These are phyloP conservation scores for Botrytis sinoallii DNA, from an alignment of 2,329 filamentous ascomycete species.

Conservation along the genomic window DNA sequence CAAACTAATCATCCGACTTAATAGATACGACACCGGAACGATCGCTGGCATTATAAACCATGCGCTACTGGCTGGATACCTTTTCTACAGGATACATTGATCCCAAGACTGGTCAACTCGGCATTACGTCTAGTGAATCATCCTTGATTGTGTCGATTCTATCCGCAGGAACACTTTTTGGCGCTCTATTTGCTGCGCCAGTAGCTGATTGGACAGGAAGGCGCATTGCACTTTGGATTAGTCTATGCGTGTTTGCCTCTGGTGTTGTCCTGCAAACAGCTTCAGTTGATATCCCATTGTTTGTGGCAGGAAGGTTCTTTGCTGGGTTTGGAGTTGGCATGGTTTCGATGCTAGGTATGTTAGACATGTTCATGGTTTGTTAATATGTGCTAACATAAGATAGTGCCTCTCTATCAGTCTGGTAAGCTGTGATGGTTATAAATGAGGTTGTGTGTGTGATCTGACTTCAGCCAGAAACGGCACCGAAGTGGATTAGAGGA, in stretches of 20 bases:
- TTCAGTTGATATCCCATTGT: conserved; percentile 58
- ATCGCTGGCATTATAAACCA: conserved; percentile 56
- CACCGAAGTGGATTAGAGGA: conserved; percentile 18
- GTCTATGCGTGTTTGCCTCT: conserved; percentile 62
- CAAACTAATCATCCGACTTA: neutral
- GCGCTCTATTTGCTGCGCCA: conserved; percentile 42
- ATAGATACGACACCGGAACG: conserved; percentile 55
- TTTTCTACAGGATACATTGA: conserved; percentile 54
- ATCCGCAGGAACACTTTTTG: conserved; percentile 77
- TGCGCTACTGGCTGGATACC: conserved; percentile 47
- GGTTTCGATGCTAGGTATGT: conserved; percentile 59
- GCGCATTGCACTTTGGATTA: conserved; percentile 63
- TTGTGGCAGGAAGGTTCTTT: conserved; percentile 71
- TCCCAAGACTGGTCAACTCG: conserved; percentile 40
- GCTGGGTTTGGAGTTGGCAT: conserved; percentile 72
- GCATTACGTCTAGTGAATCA: conserved; percentile 52
- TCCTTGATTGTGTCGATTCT: conserved; percentile 67
- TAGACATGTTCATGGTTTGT: neutral
- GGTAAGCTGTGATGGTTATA: neutral
- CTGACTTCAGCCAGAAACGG: conserved; percentile 1
- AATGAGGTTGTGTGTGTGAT: neutral
- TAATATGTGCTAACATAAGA: neutral
- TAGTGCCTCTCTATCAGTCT: conserved; percentile 16
- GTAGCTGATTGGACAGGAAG: conserved; percentile 43
- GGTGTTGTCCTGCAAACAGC: conserved; percentile 66